Percentiles rank a stretch among this genome's conserved stretches.
Evolutionary conservation across 805 yeast genomes (phyloP).

Genomic region (Sugiyamaella americana): DNA sequence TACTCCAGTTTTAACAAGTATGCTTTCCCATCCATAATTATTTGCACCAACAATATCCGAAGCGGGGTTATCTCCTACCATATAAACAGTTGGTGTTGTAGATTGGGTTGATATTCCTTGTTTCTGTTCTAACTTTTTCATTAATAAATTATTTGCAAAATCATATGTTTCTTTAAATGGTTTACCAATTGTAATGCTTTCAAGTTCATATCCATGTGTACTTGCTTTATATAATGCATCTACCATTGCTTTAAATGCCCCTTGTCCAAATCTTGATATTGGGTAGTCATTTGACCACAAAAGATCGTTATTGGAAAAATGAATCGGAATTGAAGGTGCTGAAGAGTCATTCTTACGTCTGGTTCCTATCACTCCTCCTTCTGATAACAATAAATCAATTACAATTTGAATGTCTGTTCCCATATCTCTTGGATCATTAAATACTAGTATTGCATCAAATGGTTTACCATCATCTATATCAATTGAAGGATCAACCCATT

Average conservation of each 20-base stretch:
- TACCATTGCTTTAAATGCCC: conserved; percentile 65
- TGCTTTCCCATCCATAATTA: conserved; percentile 79
- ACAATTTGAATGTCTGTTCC: conserved; percentile 79
- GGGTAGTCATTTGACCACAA: conserved; percentile 81
- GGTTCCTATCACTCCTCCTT: conserved; percentile 61
- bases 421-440: conserved; percentile 86
- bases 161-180: conserved; percentile 76
- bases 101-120: neutral
- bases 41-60: conserved; percentile 90
- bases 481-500: conserved; percentile 36
- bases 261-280: conserved; percentile 84
- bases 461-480: conserved; percentile 29
- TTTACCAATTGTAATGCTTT: conserved; percentile 66
- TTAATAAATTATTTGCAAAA: conserved; percentile 55
- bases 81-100: conserved; percentile 44
- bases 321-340: conserved; percentile 59
- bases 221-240: conserved; percentile 53
- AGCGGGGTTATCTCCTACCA: conserved; percentile 97
- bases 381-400: conserved; percentile 60
- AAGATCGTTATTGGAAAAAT: conserved; percentile 77
- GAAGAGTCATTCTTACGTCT: conserved; percentile 30
- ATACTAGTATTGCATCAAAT: conserved; percentile 73
- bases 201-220: conserved; percentile 44
- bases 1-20: conserved; percentile 84
- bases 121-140: neutral